Evolutionary conservation across 768 basidiomycete species (phyloP).

Genomic region (Steccherinum ochraceum): DNA sequence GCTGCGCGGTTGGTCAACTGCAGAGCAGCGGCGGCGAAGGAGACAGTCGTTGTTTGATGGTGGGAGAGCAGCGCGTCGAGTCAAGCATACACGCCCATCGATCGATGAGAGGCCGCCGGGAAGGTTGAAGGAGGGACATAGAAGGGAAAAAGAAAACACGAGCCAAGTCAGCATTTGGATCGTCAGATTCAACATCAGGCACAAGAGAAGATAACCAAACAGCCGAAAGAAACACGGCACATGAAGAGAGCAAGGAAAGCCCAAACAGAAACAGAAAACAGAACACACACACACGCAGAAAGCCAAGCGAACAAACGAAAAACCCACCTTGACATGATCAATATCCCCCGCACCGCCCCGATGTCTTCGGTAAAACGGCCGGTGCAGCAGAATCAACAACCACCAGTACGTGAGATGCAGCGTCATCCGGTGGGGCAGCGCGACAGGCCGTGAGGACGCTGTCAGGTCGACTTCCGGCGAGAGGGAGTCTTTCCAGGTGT

Average conservation of each 20-base stretch:
- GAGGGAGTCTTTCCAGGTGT: constrained; percentile 32
- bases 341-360: constrained; percentile 32
- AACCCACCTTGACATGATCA: constrained; percentile 45
- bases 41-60: constrained; percentile 15
- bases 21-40: neutral
- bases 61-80: no score
- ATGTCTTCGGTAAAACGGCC: constrained; percentile 37
- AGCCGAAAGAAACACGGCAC: no score
- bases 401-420: constrained; percentile 54
- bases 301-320: neutral
- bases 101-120: neutral
- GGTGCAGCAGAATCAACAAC: constrained; percentile 53
- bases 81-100: neutral
- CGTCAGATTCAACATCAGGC: no score
- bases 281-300: neutral
- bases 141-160: neutral
- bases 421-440: constrained; percentile 50
- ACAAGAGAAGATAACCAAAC: no score
- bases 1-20: constrained; percentile 49
- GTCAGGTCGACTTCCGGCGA: constrained; percentile 45
- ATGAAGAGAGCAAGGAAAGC: no score
- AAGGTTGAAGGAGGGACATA: neutral
- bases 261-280: neutral
- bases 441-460: constrained; percentile 36
- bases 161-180: neutral